phyloP scores from a whole-genome alignment of 352 stramenopile genomes.

The Globisporangium canariense region DNA sequence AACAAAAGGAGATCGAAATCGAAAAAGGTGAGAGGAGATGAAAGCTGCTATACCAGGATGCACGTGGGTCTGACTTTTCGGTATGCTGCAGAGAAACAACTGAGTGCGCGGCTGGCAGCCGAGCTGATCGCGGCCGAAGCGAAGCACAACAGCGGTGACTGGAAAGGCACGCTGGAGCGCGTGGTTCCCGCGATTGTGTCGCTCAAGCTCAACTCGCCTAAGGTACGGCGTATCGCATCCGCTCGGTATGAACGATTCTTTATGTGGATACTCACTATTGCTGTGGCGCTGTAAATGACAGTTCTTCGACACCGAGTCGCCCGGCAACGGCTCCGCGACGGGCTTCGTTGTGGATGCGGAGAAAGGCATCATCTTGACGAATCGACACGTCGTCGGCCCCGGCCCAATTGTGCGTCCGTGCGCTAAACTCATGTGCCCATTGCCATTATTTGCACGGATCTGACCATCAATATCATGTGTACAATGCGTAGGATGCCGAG shows the following conservation, averaged over 20 bases:
- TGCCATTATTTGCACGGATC: background rate
- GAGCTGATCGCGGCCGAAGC: slow-evolving; percentile 67
- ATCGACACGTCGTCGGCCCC: slow-evolving; percentile 89
- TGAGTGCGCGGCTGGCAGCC: slow-evolving; percentile 60
- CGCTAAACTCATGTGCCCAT: background rate
- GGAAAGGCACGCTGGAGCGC: slow-evolving; percentile 82
- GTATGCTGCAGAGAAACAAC: slow-evolving; percentile 39
- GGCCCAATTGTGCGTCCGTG: slow-evolving; percentile 66
- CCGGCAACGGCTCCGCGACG: slow-evolving; percentile 86
- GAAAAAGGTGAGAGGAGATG: slow-evolving; percentile 26
- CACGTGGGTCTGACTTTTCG: background rate
- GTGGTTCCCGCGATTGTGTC: slow-evolving; percentile 85
- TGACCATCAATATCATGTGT: slow-evolving; percentile 1
- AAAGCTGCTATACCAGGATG: background rate
- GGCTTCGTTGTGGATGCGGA: slow-evolving; percentile 92
- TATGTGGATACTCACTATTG: too few relatives aligned
- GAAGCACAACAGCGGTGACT: slow-evolving; percentile 66
- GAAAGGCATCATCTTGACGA: slow-evolving; percentile 91
- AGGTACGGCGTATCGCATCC: slow-evolving; percentile 30
- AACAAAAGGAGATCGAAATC: slow-evolving; percentile 65
- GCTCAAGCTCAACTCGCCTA: slow-evolving; percentile 87
- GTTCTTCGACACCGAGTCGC: slow-evolving; percentile 89
- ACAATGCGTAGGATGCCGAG: slow-evolving; percentile 63
- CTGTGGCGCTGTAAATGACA: slow-evolving; percentile 25
- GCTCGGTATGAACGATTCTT: too few relatives aligned